Evolutionary conservation across 225 moss, liverwort and hornwort species (phyloP), one percentile per base, ranked within the genome.

Genomic region (Bryum argenteum): DNA sequence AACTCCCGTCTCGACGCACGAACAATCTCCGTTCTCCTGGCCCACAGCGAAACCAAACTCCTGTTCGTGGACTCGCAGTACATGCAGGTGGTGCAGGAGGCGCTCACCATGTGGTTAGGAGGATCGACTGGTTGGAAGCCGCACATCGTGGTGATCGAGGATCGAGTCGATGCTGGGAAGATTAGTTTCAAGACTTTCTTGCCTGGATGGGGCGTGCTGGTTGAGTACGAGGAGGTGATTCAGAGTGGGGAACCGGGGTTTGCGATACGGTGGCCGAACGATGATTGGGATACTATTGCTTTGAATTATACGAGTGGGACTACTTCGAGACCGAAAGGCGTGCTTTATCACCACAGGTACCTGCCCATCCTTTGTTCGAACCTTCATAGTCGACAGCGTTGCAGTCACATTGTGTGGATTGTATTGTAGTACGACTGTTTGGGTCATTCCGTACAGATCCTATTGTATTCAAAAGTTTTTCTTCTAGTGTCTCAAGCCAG

Each of bases 251-350:
- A 94, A 48, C 79, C 91, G 39, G 61, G 58, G 9, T 94, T 88
- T 63, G 72, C 79, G 15, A 83, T 82, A 14, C 82, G 80, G 42
- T 82, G 86, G 87, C 91, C 91, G 10, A 22, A 75, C 20, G 91
- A 94, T 77, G 94, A 94, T 33, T 94, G 94, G 94, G 88, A 91
- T 42, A 78, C 88, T 16, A 94, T 94, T 39, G 48, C 82, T 22
- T 67, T 94, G 58, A 90, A 90, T 64, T 94, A 94, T 73, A 94
- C 94, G 22, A 91, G 91, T 0, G 91, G 94, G 43, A 91, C 94
- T 7, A 94, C 94, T 22, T 70, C 90, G 26, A 78, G 84, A 0
- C 94, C 94, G 1, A 94, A 94, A 52, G 94, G 94, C 44, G 94
- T 92, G 48, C 91, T 94, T 39, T 91, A 76, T 71, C 86, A 88